phyloP scores from a whole-genome alignment of 768 basidiomycete species.

The Trametes coccinea region DNA sequence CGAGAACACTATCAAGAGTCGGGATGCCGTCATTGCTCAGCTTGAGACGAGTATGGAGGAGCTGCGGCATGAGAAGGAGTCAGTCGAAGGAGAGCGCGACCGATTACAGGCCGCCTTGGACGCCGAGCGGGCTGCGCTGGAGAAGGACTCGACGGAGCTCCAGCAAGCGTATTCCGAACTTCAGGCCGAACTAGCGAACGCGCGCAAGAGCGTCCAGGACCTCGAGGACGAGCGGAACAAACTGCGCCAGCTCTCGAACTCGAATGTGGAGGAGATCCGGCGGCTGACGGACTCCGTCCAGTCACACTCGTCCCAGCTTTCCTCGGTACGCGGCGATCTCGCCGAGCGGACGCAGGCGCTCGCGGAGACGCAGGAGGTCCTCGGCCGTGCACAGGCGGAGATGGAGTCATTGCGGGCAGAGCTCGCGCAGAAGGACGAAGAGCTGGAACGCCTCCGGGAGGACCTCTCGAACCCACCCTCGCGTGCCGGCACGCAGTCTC shows the following conservation, averaged over 20 bases:
- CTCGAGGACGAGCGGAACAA: constrained; percentile 67
- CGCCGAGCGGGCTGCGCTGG: constrained; percentile 13
- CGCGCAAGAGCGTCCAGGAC: constrained; percentile 52
- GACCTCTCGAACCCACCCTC: constrained; percentile 38
- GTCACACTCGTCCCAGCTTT: constrained; percentile 54
- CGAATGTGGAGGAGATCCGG: constrained; percentile 59
- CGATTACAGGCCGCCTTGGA: constrained; percentile 27
- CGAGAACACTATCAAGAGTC: constrained; percentile 52
- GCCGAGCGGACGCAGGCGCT: constrained; percentile 46
- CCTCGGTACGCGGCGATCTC: constrained; percentile 52
- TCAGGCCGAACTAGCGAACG: constrained; percentile 59
- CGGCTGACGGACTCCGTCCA: constrained; percentile 47
- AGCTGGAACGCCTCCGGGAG: constrained; percentile 60
- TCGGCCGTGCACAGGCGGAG: constrained; percentile 66
- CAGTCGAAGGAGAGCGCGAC: constrained; percentile 42
- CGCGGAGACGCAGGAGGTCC: constrained; percentile 64
- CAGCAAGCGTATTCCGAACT: constrained; percentile 63
- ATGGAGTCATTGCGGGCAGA: constrained; percentile 70
- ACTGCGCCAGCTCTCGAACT: constrained; percentile 55
- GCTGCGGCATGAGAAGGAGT: constrained; percentile 49
- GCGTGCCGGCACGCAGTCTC: constrained; percentile 45
- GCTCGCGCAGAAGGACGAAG: constrained; percentile 60
- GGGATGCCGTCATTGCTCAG: constrained; percentile 58
- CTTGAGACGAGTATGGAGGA: constrained; percentile 64
- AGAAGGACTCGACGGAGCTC: constrained; percentile 53